These are phyloP conservation scores for Rickenella mellea DNA, from an alignment of 768 basidiomycete species.

Conservation along the genomic window DNA sequence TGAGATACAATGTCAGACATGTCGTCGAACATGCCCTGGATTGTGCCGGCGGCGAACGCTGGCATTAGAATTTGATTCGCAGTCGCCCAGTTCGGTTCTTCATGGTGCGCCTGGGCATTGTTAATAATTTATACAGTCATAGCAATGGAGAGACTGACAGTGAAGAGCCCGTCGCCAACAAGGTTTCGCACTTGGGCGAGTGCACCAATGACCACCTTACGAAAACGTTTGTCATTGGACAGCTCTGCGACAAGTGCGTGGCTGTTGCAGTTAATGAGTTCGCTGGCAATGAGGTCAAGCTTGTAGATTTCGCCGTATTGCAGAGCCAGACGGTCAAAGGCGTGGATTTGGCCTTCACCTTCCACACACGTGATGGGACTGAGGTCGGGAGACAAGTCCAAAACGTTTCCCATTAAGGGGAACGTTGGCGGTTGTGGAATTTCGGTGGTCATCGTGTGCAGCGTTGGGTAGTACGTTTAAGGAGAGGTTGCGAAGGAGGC, in stretches of 20 bases:
- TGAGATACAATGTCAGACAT: conserved; percentile 37
- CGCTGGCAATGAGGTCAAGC: conserved; percentile 23
- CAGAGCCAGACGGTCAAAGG: conserved; percentile 25
- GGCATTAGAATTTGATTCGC: conserved; percentile 32
- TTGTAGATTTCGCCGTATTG: conserved; percentile 34
- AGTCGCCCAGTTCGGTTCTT: conserved; percentile 37
- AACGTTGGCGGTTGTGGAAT: conserved; percentile 34
- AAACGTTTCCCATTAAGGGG: conserved; percentile 32
- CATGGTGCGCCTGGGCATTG: conserved; percentile 22
- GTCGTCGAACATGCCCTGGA: conserved; percentile 37
- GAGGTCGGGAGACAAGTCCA: conserved; percentile 1
- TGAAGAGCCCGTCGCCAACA: conserved; percentile 32
- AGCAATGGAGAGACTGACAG: conserved; percentile 14
- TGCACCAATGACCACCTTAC: conserved; percentile 26
- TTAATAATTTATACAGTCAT: background rate
- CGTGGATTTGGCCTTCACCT: conserved; percentile 24
- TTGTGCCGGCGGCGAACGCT: conserved; percentile 30
- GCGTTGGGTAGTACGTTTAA: too few species aligned
- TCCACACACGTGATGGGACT: conserved; percentile 19
- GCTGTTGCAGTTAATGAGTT: conserved; percentile 20
- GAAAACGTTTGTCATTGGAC: conserved; percentile 32
- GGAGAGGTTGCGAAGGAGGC: too few species aligned
- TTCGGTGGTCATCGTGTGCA: too few species aligned
- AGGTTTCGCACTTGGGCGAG: conserved; percentile 26
- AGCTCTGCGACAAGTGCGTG: conserved; percentile 31